Evolutionary conservation across 495 filamentous ascomycete genomes (phyloP), one percentile per base, ranked within the genome.

Genomic region (Paragyromitra xinjiangensis): DNA sequence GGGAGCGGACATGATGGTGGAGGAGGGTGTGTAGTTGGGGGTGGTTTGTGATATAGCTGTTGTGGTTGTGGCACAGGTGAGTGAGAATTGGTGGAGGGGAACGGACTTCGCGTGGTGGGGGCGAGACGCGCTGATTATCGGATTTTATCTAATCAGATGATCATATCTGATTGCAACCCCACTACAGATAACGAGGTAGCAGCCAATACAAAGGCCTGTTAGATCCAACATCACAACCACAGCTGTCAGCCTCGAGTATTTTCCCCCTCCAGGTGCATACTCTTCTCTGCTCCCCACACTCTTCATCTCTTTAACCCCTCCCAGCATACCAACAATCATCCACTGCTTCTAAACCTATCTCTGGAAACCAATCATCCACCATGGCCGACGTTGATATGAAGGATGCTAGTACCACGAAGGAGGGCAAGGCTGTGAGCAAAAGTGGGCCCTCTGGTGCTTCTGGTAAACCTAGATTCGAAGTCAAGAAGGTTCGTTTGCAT

Each of bases 381-480:
- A 99, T 99, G 95, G 92, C 95, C 70, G 96, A 99, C 85, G 92
- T 98, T 56, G 94, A 98, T 78, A 98, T 98, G 96, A 91, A 92
- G 66, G 95, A 99, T 85, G 93, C 91, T 50, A 87, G 90, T n/a
- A 85, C 87, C 34, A 82, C 89, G 34, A 88, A 87, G 66, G 84
- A 83, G 39, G 84, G 78, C 56, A 89, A 88, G 67, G 82, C 83
- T n/a, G 86, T 88, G 64, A 90, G 89, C 83, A 84, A 84, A 64
- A 84, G 81, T 45, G 82, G 80, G 50, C 83, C 86, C 61, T 83
- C 79, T 16, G 88, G 89, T 26, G 84, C 84, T 51, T 92, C 94
- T 67, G 91, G 88, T 53, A 98, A 97, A 88, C 95, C 97, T 85
- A 89, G 92, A 44, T 98, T 99, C 81, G 95, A 99, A 83, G 96